Conservation (phyloP, 2,329 filamentous ascomycete genomes). For the Ascochyta lentis region DNA sequence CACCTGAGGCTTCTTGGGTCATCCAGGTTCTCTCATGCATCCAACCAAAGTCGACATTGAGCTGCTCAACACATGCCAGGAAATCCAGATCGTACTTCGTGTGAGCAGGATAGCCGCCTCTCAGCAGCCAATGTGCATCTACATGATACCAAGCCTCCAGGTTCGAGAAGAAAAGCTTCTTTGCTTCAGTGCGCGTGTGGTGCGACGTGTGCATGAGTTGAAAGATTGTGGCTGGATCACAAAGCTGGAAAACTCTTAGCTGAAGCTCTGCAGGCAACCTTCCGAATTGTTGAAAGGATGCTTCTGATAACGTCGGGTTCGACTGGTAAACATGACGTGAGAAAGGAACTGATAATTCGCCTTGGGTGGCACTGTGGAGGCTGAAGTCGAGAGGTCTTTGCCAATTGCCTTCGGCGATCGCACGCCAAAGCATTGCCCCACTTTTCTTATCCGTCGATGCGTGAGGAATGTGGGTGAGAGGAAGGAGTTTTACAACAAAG, state of each 20-base stretch:
- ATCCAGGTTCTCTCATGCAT: slow-evolving; percentile 7
- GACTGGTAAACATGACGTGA: slow-evolving; percentile 1
- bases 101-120: slow-evolving; percentile 12
- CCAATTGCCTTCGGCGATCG: slow-evolving; percentile 12
- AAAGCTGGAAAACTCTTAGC: background rate
- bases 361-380: background rate
- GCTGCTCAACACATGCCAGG: background rate
- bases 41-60: slow-evolving; percentile 8
- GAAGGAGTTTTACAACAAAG: no score
- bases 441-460: background rate
- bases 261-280: slow-evolving; percentile 5
- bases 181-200: slow-evolving; percentile 11
- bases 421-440: slow-evolving; percentile 2
- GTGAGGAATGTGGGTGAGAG: background rate
- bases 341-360: slow-evolving; percentile 14
- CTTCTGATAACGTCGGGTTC: background rate
- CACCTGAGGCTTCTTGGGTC: background rate
- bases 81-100: slow-evolving; percentile 4
- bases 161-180: slow-evolving; percentile 19
- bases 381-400: slow-evolving; percentile 12
- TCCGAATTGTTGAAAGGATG: background rate
- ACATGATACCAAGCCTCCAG: slow-evolving; percentile 10
- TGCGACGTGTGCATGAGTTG: slow-evolving; percentile 23
- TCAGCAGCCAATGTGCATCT: slow-evolving; percentile 16
- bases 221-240: slow-evolving; percentile 17